phyloP scores from a whole-genome alignment of 768 basidiomycete species.

The Lentinula sp. region DNA sequence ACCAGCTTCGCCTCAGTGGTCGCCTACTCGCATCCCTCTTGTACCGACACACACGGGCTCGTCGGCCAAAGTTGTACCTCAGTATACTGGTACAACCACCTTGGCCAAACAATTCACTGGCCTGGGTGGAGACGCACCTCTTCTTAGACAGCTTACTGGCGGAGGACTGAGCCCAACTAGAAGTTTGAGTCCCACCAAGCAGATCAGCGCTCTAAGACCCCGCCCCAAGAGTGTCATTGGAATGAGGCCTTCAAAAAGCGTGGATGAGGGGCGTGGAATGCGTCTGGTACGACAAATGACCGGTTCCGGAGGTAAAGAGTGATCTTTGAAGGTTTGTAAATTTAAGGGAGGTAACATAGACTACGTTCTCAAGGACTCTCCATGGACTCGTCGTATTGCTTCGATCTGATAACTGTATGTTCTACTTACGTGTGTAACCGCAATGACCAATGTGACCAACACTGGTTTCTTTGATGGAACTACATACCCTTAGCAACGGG shows the following conservation, averaged over 20 bases:
- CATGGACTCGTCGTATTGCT: conserved; percentile 5
- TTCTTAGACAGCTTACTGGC: conserved; percentile 27
- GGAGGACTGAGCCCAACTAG: conserved; percentile 22
- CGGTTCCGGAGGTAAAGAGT: conserved; percentile 32
- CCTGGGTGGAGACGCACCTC: conserved; percentile 33
- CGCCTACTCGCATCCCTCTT: conserved; percentile 47
- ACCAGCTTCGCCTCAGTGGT: conserved; percentile 43
- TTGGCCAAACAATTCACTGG: conserved; percentile 75
- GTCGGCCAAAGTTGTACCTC: conserved; percentile 37
- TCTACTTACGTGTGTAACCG: background rate
- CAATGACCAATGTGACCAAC: background rate
- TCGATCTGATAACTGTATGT: conserved; percentile 10
- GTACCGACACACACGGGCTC: conserved; percentile 38
- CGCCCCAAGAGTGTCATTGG: conserved; percentile 78
- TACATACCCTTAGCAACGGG: too few relatives aligned
- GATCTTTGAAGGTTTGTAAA: background rate
- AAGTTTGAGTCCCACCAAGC: conserved; percentile 75
- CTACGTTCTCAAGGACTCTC: conserved; percentile 1
- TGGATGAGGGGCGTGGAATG: conserved; percentile 70
- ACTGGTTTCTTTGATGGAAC: too few relatives aligned
- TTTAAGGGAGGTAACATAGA: background rate
- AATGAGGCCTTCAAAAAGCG: conserved; percentile 52
- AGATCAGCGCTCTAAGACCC: conserved; percentile 43
- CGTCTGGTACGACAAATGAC: conserved; percentile 78
- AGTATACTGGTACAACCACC: conserved; percentile 66